Evolutionary conservation across 192 early-diverging fungal genomes (phyloP).

Genomic region (Coemansia sp.): DNA sequence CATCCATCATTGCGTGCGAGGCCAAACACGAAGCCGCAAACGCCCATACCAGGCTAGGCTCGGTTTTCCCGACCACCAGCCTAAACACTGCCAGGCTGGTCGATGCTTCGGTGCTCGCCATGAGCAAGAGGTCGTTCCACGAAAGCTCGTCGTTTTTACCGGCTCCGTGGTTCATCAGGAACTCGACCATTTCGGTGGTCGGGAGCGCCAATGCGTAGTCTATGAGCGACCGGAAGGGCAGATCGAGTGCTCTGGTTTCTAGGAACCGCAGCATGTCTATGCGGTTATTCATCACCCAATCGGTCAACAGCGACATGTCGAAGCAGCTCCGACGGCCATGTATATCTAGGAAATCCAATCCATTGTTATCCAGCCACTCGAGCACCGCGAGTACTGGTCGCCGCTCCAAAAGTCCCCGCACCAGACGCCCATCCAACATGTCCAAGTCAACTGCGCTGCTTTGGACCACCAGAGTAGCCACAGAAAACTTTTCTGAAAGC

Average conservation of each 20-base stretch:
- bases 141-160: slow-evolving; percentile 9
- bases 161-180: slow-evolving; percentile 18
- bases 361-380: slow-evolving; percentile 14
- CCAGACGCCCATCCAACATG: slow-evolving; percentile 12
- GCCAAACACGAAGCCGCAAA: slow-evolving; percentile 35
- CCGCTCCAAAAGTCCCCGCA: slow-evolving; percentile 8
- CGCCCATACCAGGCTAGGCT: slow-evolving; percentile 37
- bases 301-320: slow-evolving; percentile 15
- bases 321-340: slow-evolving; percentile 17
- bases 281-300: slow-evolving; percentile 20
- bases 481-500: not conserved
- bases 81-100: slow-evolving; percentile 24
- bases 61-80: slow-evolving; percentile 17
- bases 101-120: slow-evolving; percentile 28
- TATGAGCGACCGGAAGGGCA: slow-evolving; percentile 26
- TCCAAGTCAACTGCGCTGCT: not conserved
- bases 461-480: slow-evolving; percentile 14
- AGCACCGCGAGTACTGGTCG: slow-evolving; percentile 14
- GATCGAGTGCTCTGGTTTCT: not conserved
- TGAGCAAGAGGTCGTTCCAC: slow-evolving; percentile 38
- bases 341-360: slow-evolving; percentile 7
- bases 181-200: slow-evolving; percentile 11
- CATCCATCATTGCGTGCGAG: slow-evolving; percentile 25
- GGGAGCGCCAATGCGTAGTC: slow-evolving; percentile 32
- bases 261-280: slow-evolving; percentile 24